These are phyloP conservation scores for Hygrophila difformis DNA, from an alignment of 257 asterid species.

Conservation along the genomic window DNA sequence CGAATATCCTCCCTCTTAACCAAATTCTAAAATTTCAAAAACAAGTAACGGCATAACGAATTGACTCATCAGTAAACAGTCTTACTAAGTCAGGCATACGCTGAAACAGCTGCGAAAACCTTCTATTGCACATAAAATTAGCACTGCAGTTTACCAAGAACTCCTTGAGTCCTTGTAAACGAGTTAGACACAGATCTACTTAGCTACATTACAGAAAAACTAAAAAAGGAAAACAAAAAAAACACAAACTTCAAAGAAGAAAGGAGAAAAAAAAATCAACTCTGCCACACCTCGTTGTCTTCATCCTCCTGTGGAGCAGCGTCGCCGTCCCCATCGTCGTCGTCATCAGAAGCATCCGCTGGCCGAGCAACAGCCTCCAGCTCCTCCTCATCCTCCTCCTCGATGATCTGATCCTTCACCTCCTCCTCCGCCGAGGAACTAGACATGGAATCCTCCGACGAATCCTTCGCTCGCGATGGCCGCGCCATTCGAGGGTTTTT, in stretches of 20 bases:
- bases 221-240: neutral
- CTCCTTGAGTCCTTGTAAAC: neutral
- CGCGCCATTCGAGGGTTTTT: conserved; percentile 47
- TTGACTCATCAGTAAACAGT: too few species aligned
- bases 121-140: neutral
- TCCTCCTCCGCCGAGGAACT: conserved; percentile 54
- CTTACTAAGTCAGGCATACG: too few species aligned
- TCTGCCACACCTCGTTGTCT: conserved; percentile 47
- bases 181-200: conserved; percentile 13
- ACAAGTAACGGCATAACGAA: too few species aligned
- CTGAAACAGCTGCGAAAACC: too few species aligned
- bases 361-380: conserved; percentile 88
- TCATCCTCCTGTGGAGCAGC: conserved; percentile 38
- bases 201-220: neutral
- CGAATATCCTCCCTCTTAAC: neutral
- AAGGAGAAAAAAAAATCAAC: neutral
- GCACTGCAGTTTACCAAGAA: neutral
- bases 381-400: conserved; percentile 90
- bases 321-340: conserved; percentile 30
- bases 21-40: too few species aligned
- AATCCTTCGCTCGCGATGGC: conserved; percentile 41
- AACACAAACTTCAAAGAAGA: neutral
- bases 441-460: conserved; percentile 44
- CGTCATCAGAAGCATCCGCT: conserved; percentile 71
- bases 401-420: conserved; percentile 48